Percentiles rank a stretch among this genome's conserved stretches.
Conservation (phyloP, 441 rosid genomes). For the Populus hybrid region DNA sequence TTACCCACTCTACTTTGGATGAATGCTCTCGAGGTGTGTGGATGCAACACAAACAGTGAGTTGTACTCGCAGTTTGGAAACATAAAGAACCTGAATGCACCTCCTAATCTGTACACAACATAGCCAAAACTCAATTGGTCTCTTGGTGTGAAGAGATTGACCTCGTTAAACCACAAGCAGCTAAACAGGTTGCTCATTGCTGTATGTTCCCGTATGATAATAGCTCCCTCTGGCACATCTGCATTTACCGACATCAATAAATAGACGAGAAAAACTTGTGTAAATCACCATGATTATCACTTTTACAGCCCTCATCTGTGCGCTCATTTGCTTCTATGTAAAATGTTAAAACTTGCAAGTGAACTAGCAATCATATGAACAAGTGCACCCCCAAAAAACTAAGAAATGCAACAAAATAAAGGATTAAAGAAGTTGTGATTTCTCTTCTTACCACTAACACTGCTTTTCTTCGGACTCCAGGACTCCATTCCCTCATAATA, state of each 20-base stretch:
- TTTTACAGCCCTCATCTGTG: too few relatives aligned
- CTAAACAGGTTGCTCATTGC: conserved; percentile 73
- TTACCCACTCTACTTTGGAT: conserved; percentile 93
- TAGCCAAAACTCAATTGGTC: conserved; percentile 96
- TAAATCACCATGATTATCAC: too few relatives aligned
- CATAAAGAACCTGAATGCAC: conserved; percentile 72
- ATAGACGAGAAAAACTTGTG: not conserved
- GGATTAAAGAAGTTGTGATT: too few relatives aligned
- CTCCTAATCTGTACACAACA: conserved; percentile 67
- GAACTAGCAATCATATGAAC: not conserved
- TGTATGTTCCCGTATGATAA: conserved; percentile 84
- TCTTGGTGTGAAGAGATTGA: conserved; percentile 84
- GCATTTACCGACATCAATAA: conserved; percentile 21
- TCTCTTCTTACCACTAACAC: too few relatives aligned
- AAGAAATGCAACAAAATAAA: too few relatives aligned
- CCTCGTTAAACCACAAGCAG: conserved; percentile 98
- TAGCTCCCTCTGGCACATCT: conserved; percentile 99
- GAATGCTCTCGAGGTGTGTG: conserved; percentile 94
- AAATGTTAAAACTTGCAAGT: too few relatives aligned
- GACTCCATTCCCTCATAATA: too few relatives aligned
- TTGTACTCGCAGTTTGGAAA: conserved; percentile 94
- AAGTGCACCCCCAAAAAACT: too few relatives aligned
- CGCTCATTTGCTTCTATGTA: not conserved
- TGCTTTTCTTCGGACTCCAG: too few relatives aligned
- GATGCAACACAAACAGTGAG: conserved; percentile 77